These are phyloP conservation scores for Mycena alexandri DNA, from an alignment of 768 basidiomycete genomes.

Conservation along the genomic window DNA sequence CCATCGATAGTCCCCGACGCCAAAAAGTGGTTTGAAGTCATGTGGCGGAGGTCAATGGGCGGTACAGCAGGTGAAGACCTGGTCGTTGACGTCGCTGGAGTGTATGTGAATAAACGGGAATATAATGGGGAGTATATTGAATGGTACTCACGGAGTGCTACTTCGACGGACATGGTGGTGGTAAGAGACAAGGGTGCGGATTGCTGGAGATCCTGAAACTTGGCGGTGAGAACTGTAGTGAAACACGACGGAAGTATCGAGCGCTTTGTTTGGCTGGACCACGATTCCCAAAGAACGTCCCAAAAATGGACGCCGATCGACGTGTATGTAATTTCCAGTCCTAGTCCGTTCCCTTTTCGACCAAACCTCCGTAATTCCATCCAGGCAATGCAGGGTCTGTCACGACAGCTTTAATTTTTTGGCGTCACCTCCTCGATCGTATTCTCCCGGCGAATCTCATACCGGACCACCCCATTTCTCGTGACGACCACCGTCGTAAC, in stretches of 20 bases:
- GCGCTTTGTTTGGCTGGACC: slow-evolving; percentile 15
- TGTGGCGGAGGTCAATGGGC: slow-evolving; percentile 65
- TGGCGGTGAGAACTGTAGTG: neutral
- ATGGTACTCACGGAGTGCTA: slow-evolving; percentile 1
- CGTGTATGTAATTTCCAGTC: too few relatives aligned
- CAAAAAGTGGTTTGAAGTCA: slow-evolving; percentile 64
- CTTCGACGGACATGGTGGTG: slow-evolving; percentile 34
- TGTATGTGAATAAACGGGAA: slow-evolving; percentile 5
- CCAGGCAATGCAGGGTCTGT: too few relatives aligned
- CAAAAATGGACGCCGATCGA: too few relatives aligned
- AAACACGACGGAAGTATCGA: slow-evolving; percentile 16
- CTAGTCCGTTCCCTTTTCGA: too few relatives aligned
- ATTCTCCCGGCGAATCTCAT: too few relatives aligned
- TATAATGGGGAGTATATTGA: neutral
- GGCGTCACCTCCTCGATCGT: too few relatives aligned
- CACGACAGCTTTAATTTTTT: too few relatives aligned
- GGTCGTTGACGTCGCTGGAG: slow-evolving; percentile 29
- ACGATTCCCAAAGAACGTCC: neutral
- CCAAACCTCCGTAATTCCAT: too few relatives aligned
- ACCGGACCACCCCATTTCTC: too few relatives aligned
- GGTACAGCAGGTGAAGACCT: slow-evolving; percentile 44
- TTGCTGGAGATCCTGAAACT: slow-evolving; percentile 5
- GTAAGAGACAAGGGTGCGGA: slow-evolving; percentile 5
- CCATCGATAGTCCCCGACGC: slow-evolving; percentile 50
- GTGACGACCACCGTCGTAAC: too few relatives aligned